Evolutionary conservation across 2,329 filamentous ascomycete genomes (phyloP).

Genomic region (Alternaria brassicae): DNA sequence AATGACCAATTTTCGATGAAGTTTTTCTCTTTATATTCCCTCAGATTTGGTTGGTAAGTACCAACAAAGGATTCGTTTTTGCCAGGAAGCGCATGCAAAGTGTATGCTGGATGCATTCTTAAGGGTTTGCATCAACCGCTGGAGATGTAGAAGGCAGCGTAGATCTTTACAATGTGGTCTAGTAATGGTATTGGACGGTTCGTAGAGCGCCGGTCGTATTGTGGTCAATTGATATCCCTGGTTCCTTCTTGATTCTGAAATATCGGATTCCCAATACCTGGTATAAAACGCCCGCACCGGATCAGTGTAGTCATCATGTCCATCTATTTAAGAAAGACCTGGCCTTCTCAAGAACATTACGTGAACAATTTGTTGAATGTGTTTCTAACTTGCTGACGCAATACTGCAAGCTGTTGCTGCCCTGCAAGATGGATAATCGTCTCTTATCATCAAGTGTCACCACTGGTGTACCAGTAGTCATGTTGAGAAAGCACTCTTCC

Average conservation of each 20-base stretch:
- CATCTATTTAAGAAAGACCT: constrained; percentile 7
- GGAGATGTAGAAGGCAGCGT: not conserved
- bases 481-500: constrained; percentile 6
- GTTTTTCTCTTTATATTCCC: not conserved
- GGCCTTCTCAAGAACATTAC: not conserved
- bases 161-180: no score
- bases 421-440: not conserved
- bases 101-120: not conserved
- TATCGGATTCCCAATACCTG: not conserved
- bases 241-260: not conserved
- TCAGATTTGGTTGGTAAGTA: not conserved
- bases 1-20: not conserved
- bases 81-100: not conserved
- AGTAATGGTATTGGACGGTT: not conserved
- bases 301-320: not conserved
- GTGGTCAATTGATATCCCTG: not conserved
- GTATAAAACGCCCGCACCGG: not conserved
- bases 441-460: not conserved
- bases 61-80: not conserved
- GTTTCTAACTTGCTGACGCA: constrained; percentile 10
- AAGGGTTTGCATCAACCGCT: not conserved
- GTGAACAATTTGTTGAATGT: constrained; percentile 1
- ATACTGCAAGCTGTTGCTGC: constrained; percentile 2
- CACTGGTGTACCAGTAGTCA: not conserved
- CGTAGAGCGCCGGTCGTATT: no score